Base-by-base conservation (phyloP, 306 rosid species). In the Fragaria iinumae region DNA sequence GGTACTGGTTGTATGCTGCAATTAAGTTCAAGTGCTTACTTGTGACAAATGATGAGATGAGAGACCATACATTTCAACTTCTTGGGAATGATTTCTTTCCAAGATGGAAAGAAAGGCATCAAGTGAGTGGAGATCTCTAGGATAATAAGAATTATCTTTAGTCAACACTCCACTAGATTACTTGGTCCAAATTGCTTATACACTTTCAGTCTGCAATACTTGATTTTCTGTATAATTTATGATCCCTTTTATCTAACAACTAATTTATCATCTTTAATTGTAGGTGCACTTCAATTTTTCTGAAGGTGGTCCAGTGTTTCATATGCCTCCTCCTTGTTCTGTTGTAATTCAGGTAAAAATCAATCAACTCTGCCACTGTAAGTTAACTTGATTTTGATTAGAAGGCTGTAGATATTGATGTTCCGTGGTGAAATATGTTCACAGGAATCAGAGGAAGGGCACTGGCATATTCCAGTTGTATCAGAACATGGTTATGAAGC, bases 1-100 rank as follows among this genome's bases (percentile, higher is more conserved):
- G 98, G 97, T 94, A 90, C 86, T 91, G 97, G 97, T 88, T 94
- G 82, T 94, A 94, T 83, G 98, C 96, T 86, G 95, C 97, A 79
- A 94, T 94, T 87, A 91, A 89, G 88, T 91, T 87, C 84, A 94
- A 84, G 86, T 90, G 98, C 87, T 89, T 90, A 77, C 44, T 94
- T 32, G 93, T 93, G 88, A 90, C 98, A 29, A 93, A 93, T 29
- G 97, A 93, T 79, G 98, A 93, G 88, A 93, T 93, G 98, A 84
- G 98, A 85, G 98, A 93, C 82, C 98, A 93, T 80, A 77, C 86
- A 13, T 91, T 93, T 85, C 96, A 88, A 80, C 97, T 93, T 80
- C 93, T 93, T 56, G 98, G 98, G 78, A 93, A 90, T 76, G 96
- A 93, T 82, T 91, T 93, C 85, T 93, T 93, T 73, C 97, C 97